Percentiles rank a stretch among this genome's conserved stretches.
These are phyloP conservation scores for Globisporangium apiculatum DNA, from an alignment of 352 stramenopile genomes.

Conservation along the genomic window DNA sequence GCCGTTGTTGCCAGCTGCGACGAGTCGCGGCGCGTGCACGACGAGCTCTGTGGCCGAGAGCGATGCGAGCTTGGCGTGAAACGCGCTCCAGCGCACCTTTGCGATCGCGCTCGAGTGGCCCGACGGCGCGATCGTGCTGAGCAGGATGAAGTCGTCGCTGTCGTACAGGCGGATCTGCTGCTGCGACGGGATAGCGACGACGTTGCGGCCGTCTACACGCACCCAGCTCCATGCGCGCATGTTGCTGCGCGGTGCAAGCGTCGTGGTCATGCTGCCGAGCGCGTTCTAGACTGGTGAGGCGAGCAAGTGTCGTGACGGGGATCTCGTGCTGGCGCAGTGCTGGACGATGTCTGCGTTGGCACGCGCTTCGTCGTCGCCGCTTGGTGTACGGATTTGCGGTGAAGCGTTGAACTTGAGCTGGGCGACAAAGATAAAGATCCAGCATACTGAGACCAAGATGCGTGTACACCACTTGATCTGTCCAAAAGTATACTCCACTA, in stretches of 20 bases:
- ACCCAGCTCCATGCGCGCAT: constrained; percentile 75
- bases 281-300: not conserved
- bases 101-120: constrained; percentile 48
- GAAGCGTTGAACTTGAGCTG: no score
- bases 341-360: no score
- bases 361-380: no score
- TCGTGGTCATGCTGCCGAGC: not conserved
- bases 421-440: no score
- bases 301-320: not conserved
- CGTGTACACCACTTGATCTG: no score
- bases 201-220: constrained; percentile 74
- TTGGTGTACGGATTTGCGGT: no score
- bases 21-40: constrained; percentile 56
- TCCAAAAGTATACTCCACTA: no score
- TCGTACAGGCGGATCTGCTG: constrained; percentile 74
- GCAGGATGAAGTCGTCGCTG: constrained; percentile 79
- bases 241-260: constrained; percentile 9
- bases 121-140: constrained; percentile 47
- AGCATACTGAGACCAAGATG: no score
- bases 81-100: constrained; percentile 69
- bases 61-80: constrained; percentile 70
- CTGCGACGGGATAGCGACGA: constrained; percentile 62
- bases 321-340: not conserved
- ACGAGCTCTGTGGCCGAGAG: constrained; percentile 56
- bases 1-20: not conserved